Evolutionary conservation across 768 basidiomycete species (phyloP), one percentile per base, ranked within the genome.

Genomic region (Suillus weaverae): DNA sequence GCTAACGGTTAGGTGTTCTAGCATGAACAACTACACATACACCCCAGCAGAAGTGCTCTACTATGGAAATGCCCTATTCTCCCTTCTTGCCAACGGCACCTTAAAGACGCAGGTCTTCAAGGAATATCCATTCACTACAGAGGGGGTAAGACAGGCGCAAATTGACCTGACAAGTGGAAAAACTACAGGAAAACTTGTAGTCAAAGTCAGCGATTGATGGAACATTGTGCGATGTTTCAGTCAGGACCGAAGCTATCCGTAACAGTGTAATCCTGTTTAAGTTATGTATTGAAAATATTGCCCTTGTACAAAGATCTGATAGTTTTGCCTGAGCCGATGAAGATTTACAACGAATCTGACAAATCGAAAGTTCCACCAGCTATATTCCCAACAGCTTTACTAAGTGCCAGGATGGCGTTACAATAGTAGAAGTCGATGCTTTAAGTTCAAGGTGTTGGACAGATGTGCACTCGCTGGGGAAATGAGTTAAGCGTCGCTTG

Each of bases 401-500:
- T 26, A 26, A n/a, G n/a, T n/a, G n/a, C n/a, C n/a, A n/a, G n/a
- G n/a, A n/a, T n/a, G n/a, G n/a, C n/a, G n/a, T n/a, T n/a, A n/a
- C n/a, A n/a, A n/a, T n/a, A n/a, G n/a, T n/a, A n/a, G n/a, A n/a
- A n/a, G n/a, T n/a, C n/a, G n/a, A n/a, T n/a, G n/a, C n/a, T n/a
- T n/a, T n/a, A n/a, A n/a, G n/a, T n/a, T n/a, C n/a, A n/a, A n/a
- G n/a, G n/a, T n/a, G n/a, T n/a, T n/a, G n/a, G n/a, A n/a, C n/a
- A n/a, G n/a, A n/a, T n/a, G n/a, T n/a, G n/a, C n/a, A n/a, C n/a
- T n/a, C n/a, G n/a, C n/a, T n/a, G n/a, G n/a, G n/a, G n/a, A n/a
- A n/a, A n/a, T n/a, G n/a, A n/a, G n/a, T n/a, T 53, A 99, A 83
- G 68, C 95, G 94, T 41, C 97, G 85, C 80, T 97, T 97, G 85